Percentiles rank a stretch among this genome's conserved stretches.
Evolutionary conservation across 352 stramenopile species (phyloP).

Genomic region (Globisporangium lucens): DNA sequence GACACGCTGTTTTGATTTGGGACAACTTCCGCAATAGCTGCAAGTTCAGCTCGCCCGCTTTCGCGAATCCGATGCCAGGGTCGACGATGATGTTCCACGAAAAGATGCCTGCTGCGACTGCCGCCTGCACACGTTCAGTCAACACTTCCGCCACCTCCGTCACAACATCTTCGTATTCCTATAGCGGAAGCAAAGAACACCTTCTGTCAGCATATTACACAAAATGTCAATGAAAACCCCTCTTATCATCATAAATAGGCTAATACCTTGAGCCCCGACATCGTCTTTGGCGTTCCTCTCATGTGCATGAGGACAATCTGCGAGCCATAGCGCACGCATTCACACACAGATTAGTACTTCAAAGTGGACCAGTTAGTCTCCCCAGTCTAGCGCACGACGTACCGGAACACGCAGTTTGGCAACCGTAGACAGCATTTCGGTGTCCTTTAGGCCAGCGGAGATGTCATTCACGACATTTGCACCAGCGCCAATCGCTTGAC

Average conservation of each 20-base stretch:
- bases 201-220: not conserved
- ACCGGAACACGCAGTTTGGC: conserved; percentile 82
- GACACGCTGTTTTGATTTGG: conserved; percentile 43
- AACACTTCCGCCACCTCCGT: conserved; percentile 83
- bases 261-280: conserved; percentile 82
- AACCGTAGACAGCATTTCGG: conserved; percentile 89
- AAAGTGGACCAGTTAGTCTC: not conserved
- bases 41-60: conserved; percentile 91
- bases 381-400: conserved; percentile 11
- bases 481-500: conserved; percentile 87
- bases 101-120: conserved; percentile 85
- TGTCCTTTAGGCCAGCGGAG: conserved; percentile 91
- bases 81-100: conserved; percentile 96
- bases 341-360: not conserved
- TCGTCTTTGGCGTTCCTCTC: conserved; percentile 95
- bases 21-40: conserved; percentile 82
- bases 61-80: conserved; percentile 98
- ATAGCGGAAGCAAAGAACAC: conserved; percentile 15
- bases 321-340: conserved; percentile 5
- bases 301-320: conserved; percentile 98
- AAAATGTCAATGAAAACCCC: not conserved
- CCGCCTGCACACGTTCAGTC: conserved; percentile 59
- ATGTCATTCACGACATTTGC: conserved; percentile 98
- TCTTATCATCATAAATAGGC: too few relatives aligned
- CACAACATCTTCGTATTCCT: conserved; percentile 91